A percentile compares a stretch with the other conserved stretches of the same genome.
phyloP scores from a whole-genome alignment of 1,284 basidiomycete species.

The Cryptococcus jaspeensis region DNA sequence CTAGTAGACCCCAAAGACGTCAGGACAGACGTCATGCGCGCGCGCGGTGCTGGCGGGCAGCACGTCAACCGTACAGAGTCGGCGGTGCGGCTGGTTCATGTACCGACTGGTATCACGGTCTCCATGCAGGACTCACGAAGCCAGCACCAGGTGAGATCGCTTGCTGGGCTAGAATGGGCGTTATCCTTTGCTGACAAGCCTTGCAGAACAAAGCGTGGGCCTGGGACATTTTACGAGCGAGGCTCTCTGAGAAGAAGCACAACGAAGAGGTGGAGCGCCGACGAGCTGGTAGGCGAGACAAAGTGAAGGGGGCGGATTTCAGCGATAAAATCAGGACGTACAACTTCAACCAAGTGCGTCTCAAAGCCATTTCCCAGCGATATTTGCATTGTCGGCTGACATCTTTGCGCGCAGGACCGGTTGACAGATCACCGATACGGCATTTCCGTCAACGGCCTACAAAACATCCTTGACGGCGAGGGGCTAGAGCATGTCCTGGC shows the following conservation, averaged over 20 bases:
- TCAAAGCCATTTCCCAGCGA: not conserved
- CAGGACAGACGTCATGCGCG: constrained; percentile 87
- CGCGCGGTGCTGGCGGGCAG: constrained; percentile 95
- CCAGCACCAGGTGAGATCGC: constrained; percentile 74
- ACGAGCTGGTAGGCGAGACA: constrained; percentile 65
- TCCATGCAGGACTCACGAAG: constrained; percentile 98
- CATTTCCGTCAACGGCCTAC: constrained; percentile 69
- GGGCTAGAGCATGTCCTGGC: constrained; percentile 60
- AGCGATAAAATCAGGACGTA: constrained; percentile 94
- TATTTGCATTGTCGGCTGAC: not conserved
- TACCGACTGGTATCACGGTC: constrained; percentile 90
- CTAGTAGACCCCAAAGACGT: constrained; percentile 82
- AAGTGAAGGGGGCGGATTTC: constrained; percentile 76
- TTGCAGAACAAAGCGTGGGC: constrained; percentile 81
- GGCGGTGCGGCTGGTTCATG: constrained; percentile 91
- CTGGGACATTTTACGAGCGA: constrained; percentile 78
- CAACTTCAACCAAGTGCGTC: constrained; percentile 77
- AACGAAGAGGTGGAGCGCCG: constrained; percentile 67
- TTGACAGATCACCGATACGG: constrained; percentile 89
- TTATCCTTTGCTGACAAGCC: not conserved
- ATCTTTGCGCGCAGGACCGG: constrained; percentile 61
- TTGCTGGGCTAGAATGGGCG: not conserved
- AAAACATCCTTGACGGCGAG: constrained; percentile 74
- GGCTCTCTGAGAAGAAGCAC: constrained; percentile 76
- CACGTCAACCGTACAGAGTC: constrained; percentile 99